phyloP scores from a whole-genome alignment of 176 grass and related monocot species.

The Neostapfia colusana region DNA sequence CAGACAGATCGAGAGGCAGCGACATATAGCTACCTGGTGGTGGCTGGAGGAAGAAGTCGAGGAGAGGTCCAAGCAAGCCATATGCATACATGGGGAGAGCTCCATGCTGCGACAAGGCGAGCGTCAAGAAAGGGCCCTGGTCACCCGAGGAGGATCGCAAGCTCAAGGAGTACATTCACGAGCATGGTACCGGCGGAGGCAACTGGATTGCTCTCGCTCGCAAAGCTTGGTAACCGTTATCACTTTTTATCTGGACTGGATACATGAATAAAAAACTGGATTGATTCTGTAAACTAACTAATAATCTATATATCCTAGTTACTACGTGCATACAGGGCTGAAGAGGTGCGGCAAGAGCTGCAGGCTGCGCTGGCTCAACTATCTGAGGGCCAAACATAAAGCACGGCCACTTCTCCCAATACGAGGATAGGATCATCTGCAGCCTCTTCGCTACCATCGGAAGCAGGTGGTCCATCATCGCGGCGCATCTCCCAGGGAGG shows the following conservation, averaged over 20 bases:
- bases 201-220: constrained; percentile 61
- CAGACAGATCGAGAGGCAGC: background rate
- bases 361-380: constrained; percentile 81
- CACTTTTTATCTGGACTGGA: too few relatives aligned
- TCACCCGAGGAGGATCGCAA: constrained; percentile 74
- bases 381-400: constrained; percentile 35
- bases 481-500: constrained; percentile 73
- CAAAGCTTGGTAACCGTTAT: background rate
- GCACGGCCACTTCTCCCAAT: constrained; percentile 19
- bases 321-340: constrained; percentile 41
- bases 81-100: constrained; percentile 56
- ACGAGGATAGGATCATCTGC: constrained; percentile 37
- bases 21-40: background rate
- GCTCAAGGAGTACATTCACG: constrained; percentile 81
- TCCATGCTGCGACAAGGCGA: constrained; percentile 79
- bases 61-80: background rate
- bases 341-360: constrained; percentile 84
- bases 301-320: too few relatives aligned
- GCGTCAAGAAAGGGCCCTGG: constrained; percentile 82
- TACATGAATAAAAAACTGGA: background rate
- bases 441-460: constrained; percentile 65
- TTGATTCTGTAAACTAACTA: too few relatives aligned
- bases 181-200: constrained; percentile 59
- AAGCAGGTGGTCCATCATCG: constrained; percentile 86
- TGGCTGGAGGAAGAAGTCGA: background rate